Conservation (phyloP, 495 filamentous ascomycete species). For the Trichocladium uniseriatum region DNA sequence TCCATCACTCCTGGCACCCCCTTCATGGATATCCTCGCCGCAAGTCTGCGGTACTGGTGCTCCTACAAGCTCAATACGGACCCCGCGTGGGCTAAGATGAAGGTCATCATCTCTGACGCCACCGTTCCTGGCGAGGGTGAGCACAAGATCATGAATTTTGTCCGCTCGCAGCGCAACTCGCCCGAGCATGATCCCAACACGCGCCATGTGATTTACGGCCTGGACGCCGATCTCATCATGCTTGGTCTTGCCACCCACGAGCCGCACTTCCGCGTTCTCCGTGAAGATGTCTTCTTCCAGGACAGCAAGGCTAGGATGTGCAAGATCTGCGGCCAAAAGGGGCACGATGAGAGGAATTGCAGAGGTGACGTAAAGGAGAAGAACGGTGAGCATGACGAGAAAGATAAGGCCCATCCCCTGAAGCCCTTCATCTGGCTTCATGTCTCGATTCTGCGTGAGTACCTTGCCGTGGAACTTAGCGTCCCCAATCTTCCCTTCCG, state of each 20-base stretch:
- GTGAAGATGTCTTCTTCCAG: constrained; percentile 94
- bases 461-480: constrained; percentile 80
- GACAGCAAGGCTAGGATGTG: constrained; percentile 73
- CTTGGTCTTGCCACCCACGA: constrained; percentile 94
- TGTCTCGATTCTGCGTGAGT: constrained; percentile 84
- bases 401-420: constrained; percentile 52
- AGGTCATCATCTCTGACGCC: constrained; percentile 96
- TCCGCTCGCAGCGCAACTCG: constrained; percentile 82
- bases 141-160: constrained; percentile 99
- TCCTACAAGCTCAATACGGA: constrained; percentile 96
- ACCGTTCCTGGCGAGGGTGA: constrained; percentile 97
- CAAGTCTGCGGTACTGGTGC: constrained; percentile 90
- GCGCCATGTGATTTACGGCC: constrained; percentile 86
- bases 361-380: constrained; percentile 76
- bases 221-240: constrained; percentile 99
- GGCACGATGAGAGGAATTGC: constrained; percentile 78
- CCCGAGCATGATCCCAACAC: constrained; percentile 95
- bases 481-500: constrained; percentile 69
- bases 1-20: constrained; percentile 96
- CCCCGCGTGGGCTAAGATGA: constrained; percentile 91
- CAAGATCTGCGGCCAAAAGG: constrained; percentile 79
- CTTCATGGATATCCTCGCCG: constrained; percentile 94
- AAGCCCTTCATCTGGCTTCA: constrained; percentile 99
- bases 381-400: constrained; percentile 76
- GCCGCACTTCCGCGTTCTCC: constrained; percentile 91